Base-by-base conservation (phyloP, 331 rosid genomes). In the Dryas integrifolia region DNA sequence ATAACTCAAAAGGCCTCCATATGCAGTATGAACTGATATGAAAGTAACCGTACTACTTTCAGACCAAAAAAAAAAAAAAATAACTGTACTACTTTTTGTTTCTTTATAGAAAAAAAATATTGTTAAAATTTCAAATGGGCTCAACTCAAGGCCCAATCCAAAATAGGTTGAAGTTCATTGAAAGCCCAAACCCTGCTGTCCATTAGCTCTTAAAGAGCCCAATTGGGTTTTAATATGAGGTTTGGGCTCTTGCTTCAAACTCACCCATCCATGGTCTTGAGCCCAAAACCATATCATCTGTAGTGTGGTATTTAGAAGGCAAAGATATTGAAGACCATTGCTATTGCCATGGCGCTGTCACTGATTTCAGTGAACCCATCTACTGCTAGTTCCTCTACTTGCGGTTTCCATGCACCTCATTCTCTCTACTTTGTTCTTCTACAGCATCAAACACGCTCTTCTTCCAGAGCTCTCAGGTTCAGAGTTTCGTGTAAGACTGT, bases 341-440 rank as follows among this genome's bases (percentile, higher is more conserved):
- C 75, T 6, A 30, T 21, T 24, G 46, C 74, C 7, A 92, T 92
- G 96, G 94, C 96, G 82, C 87, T 83, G 41, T 85, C 79, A 50
- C 76, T 84, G 55, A 65, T 82, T 35, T 80, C 89, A 35, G 59
- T 68, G 73, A 79, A 65, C 73, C 78, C 58, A 11, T 69, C 77
- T 9, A 5, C 67, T 77, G 49, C 75, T 51, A 24, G 79, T 35
- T 67, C 69, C 30, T 48, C 70, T 55, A 11, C 71, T 67, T 75
- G 79, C 72, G 35, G 73, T 15, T 72, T 46, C 67, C 55, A 77
- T 57, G 58, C 74, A 5, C 70, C 83, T 18, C 82, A 85, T 68
- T 76, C 86, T 76, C 84, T 74, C 39, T 71, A 78, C 72, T 82
- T 76, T 39, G 80, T 82, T 16, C 72, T 76, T 75, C 68, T 70